Evolutionary conservation across 2,329 filamentous ascomycete genomes (phyloP), one percentile per base, ranked within the genome.

Genomic region (Penicillium polonicum): DNA sequence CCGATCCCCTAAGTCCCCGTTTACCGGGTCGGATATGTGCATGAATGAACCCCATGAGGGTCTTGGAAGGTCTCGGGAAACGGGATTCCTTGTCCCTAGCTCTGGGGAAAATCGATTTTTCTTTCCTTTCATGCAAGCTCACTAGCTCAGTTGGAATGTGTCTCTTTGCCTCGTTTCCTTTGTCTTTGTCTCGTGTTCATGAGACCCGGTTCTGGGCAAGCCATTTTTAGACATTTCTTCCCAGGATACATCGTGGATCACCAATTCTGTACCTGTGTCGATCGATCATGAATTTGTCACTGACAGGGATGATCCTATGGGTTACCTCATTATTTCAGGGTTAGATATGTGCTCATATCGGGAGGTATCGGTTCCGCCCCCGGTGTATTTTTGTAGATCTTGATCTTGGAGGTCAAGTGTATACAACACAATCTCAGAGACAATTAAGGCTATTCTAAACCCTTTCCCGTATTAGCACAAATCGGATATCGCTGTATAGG

Each of bases 221-320:
- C 46, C 55, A 41, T 49, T 50, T 50, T 45, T 58, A 54, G 42
- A 43, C 46, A 50, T 49, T 43, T 57, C 49, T 55, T 56, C 19
- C 21, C 21, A 25, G 31, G 23, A 55, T 58, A 31, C 35, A 56
- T 48, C 36, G 41, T 46, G 35, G 59, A 65, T 61, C 61, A 33
- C 23, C 25, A 38, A 57, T 61, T 52, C 43, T 55, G 53, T 25
- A 38, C 27, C 45, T 17, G 35, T 54, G 54, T 51, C 53, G 60
- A 67, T 67, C 59, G 23, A 58, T 58, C 39, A 59, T 48, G 21
- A n/a, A 62, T 59, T 57, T 48, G n/a, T 58, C 50, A 53, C 57
- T 65, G 62, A 65, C 62, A 67, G 65, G 60, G 63, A 42, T 62
- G 58, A 60, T 66, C 58, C 19, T 35, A 36, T 29, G 27, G 36